Percentiles rank a stretch among this genome's conserved stretches.
Conservation (phyloP, 2,329 filamentous ascomycete species). For the Pezizomycotina sp. region DNA sequence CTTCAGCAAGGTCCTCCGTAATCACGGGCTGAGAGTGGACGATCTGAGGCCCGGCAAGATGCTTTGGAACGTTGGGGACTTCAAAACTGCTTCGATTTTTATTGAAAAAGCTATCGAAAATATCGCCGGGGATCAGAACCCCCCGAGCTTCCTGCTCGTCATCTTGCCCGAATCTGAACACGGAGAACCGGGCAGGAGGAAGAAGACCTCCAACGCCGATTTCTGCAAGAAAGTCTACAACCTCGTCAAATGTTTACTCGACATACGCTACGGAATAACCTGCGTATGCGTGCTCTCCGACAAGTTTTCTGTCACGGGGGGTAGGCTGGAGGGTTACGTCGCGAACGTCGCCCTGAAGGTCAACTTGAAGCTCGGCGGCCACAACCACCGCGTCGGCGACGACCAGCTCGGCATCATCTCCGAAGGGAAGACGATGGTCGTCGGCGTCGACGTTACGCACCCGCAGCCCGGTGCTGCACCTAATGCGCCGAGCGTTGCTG, state of each 20-base stretch:
- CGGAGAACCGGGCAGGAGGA: too few relatives aligned
- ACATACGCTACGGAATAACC: constrained; percentile 48
- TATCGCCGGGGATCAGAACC: constrained; percentile 4
- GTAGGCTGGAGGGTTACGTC: constrained; percentile 33
- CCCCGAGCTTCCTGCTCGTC: constrained; percentile 42
- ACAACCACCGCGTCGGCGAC: constrained; percentile 47
- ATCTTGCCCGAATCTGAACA: constrained; percentile 37
- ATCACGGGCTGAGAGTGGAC: too few relatives aligned
- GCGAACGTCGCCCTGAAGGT: constrained; percentile 62
- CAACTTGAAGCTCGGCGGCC: constrained; percentile 62
- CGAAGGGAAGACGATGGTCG: constrained; percentile 56
- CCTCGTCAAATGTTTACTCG: constrained; percentile 50
- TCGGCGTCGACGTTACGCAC: constrained; percentile 81
- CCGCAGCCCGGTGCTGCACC: constrained; percentile 50
- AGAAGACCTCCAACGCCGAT: too few relatives aligned
- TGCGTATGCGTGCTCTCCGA: constrained; percentile 47
- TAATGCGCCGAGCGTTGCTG: constrained; percentile 57
- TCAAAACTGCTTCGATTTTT: constrained; percentile 7
- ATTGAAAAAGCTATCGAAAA: constrained; percentile 6
- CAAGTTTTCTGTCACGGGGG: constrained; percentile 33
- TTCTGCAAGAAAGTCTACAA: constrained; percentile 49
- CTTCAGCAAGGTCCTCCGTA: too few relatives aligned
- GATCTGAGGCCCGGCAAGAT: background rate
- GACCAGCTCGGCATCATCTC: constrained; percentile 43
- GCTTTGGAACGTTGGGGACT: background rate